Percentiles rank a stretch among this genome's conserved stretches.
phyloP scores from a whole-genome alignment of 768 basidiomycete genomes.

The Leccinum arenicola region DNA sequence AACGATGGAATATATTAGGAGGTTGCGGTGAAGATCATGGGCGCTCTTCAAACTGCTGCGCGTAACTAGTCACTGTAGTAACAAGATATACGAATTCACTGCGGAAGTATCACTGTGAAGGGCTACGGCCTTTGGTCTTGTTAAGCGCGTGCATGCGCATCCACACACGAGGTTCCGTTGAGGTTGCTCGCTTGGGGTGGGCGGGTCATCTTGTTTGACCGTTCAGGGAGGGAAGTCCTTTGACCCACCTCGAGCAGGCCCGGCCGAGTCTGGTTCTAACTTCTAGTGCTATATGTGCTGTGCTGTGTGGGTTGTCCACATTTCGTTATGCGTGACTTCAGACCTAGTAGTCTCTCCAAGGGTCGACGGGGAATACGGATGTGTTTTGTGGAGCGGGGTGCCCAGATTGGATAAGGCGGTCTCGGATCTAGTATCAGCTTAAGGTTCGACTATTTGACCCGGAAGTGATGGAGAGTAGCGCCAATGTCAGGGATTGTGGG shows the following conservation, averaged over 20 bases:
- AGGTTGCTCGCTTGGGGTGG: slow-evolving; percentile 7
- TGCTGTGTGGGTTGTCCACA: not conserved
- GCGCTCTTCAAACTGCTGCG: not conserved
- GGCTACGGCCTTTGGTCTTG: not conserved
- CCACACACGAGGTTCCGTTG: slow-evolving; percentile 10
- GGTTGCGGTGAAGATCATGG: not conserved
- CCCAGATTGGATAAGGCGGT: not conserved
- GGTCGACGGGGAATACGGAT: not conserved
- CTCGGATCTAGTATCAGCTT: not conserved
- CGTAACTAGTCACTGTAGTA: not conserved
- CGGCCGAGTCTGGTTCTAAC: not conserved
- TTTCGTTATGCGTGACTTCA: not conserved
- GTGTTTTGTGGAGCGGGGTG: not conserved
- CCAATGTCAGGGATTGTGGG: not conserved
- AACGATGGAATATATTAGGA: not conserved
- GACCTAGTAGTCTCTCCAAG: not conserved
- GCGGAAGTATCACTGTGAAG: not conserved
- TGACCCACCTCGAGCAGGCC: not conserved
- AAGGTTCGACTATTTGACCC: not conserved
- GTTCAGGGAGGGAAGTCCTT: not conserved
- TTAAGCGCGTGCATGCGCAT: not conserved
- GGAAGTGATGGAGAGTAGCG: not conserved
- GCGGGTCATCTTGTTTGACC: not conserved
- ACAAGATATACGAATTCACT: not conserved
- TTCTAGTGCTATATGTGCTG: not conserved